A percentile compares a stretch with the other conserved stretches of the same genome.
phyloP scores from a whole-genome alignment of 2,329 filamentous ascomycete species.

The Exophiala dermatitidis region DNA sequence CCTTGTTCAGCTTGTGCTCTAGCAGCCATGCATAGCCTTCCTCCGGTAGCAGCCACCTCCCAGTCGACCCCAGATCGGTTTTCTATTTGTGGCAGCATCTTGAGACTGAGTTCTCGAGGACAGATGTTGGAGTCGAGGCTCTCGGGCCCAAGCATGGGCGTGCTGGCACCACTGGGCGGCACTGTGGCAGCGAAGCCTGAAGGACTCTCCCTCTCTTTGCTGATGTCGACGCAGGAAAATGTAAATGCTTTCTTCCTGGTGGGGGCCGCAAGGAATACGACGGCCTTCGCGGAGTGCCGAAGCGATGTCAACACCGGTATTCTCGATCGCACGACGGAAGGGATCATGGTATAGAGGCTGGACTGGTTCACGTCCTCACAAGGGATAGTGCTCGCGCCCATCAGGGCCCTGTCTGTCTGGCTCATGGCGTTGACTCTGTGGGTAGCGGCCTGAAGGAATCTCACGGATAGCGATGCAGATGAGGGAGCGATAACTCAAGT shows the following conservation, averaged over 20 bases:
- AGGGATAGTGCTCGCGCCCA: neutral
- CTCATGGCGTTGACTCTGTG: neutral
- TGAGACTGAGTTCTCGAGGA: slow-evolving; percentile 12
- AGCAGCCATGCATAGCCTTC: slow-evolving; percentile 18
- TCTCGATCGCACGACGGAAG: slow-evolving; percentile 17
- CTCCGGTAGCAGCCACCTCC: slow-evolving; percentile 20
- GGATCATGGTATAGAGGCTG: slow-evolving; percentile 21
- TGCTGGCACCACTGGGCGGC: slow-evolving; percentile 12
- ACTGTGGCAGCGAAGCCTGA: slow-evolving; percentile 12
- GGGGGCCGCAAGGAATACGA: slow-evolving; percentile 5
- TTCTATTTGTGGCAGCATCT: slow-evolving; percentile 17
- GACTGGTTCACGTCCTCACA: slow-evolving; percentile 7
- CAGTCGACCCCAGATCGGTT: slow-evolving; percentile 18
- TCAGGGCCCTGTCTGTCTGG: neutral
- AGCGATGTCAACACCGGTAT: slow-evolving; percentile 20
- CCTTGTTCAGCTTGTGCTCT: slow-evolving; percentile 18
- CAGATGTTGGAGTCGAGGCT: slow-evolving; percentile 10
- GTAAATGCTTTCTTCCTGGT: slow-evolving; percentile 9
- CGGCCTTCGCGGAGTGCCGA: slow-evolving; percentile 13
- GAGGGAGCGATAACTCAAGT: neutral
- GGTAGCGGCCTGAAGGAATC: neutral
- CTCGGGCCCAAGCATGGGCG: slow-evolving; percentile 15
- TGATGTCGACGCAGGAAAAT: slow-evolving; percentile 8
- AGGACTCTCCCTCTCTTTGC: slow-evolving; percentile 10
- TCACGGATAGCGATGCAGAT: neutral